Conservation (phyloP, 2,329 filamentous ascomycete species). For the Mycogone perniciosa region DNA sequence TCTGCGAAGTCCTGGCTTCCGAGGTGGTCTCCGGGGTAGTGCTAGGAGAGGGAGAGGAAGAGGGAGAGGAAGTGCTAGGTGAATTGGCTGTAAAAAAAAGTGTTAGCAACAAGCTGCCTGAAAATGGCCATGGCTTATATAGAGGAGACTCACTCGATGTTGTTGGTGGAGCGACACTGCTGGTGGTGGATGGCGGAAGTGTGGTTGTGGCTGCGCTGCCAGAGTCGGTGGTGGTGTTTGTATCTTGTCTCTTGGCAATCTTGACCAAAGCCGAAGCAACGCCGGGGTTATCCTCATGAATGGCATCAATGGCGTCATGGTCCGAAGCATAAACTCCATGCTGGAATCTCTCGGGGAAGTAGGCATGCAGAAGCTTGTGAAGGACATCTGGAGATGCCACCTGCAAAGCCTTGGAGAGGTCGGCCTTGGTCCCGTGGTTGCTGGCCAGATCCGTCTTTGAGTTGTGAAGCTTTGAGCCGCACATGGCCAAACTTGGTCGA, state of each 20-base stretch:
- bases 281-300: conserved; percentile 54
- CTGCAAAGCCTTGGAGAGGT: conserved; percentile 30
- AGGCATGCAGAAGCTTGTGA: conserved; percentile 59
- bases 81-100: neutral
- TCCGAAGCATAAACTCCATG: conserved; percentile 64
- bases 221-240: conserved; percentile 27
- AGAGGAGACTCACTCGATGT: neutral
- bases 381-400: conserved; percentile 54
- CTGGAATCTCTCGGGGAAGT: conserved; percentile 57
- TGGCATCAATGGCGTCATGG: conserved; percentile 54
- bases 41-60: neutral
- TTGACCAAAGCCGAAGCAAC: conserved; percentile 58
- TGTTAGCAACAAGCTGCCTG: neutral
- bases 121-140: no score
- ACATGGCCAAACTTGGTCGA: conserved; percentile 4
- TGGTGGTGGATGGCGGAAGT: conserved; percentile 5
- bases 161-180: neutral
- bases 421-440: conserved; percentile 21
- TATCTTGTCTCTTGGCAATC: conserved; percentile 55
- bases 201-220: conserved; percentile 15
- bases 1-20: neutral
- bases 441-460: conserved; percentile 8
- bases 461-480: neutral
- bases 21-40: no score
- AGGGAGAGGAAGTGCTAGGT: neutral